These are phyloP conservation scores for Colletotrichum zoysiae DNA, from an alignment of 2,329 filamentous ascomycete species.

Conservation along the genomic window DNA sequence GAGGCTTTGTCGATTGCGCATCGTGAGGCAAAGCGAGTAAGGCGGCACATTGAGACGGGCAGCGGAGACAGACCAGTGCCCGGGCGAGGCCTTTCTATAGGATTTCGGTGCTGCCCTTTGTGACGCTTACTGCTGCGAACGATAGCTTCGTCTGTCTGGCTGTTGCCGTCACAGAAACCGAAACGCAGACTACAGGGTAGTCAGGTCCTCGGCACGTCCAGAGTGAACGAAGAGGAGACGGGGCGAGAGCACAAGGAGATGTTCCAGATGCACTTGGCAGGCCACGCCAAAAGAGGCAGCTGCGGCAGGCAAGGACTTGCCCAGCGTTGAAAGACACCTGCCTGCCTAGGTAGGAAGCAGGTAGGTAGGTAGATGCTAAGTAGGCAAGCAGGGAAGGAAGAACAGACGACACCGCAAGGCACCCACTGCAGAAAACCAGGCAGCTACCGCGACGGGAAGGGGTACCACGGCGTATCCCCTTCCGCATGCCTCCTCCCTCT, in stretches of 20 bases:
- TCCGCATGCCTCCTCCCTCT: neutral
- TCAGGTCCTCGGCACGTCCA: neutral
- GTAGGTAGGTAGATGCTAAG: no score
- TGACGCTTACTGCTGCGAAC: neutral
- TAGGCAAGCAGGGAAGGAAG: neutral
- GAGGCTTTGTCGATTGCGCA: constrained; percentile 34
- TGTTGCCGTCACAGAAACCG: neutral
- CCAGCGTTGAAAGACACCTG: neutral
- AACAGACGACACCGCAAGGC: neutral
- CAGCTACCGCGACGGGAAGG: neutral
- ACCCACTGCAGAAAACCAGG: neutral
- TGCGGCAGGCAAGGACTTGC: neutral
- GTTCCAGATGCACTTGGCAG: neutral
- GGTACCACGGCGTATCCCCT: neutral
- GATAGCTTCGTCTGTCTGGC: neutral
- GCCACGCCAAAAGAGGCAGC: neutral
- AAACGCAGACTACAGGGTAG: neutral
- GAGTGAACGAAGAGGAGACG: neutral
- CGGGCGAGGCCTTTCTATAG: neutral
- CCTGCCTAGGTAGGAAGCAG: neutral
- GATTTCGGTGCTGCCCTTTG: neutral
- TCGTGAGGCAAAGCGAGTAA: neutral
- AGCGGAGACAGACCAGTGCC: neutral
- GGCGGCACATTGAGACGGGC: neutral
- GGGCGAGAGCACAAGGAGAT: neutral